phyloP scores from a whole-genome alignment of 23 red algal genomes.

The Pyropia yezoensis region DNA sequence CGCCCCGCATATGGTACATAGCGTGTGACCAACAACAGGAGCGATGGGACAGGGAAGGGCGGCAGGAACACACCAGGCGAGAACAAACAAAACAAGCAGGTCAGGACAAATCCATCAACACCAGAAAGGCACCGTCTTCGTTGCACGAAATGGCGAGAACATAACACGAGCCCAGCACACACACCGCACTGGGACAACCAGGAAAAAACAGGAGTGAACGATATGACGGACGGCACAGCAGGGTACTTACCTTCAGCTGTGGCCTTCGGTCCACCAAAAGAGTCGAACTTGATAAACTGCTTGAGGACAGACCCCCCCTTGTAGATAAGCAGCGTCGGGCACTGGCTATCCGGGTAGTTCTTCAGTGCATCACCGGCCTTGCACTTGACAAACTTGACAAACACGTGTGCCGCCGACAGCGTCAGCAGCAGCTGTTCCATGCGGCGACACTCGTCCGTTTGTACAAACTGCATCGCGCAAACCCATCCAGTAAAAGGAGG shows the following conservation, averaged over 20 bases:
- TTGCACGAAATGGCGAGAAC: too few species aligned
- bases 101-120: too few species aligned
- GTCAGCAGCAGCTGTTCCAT: slow-evolving; percentile 48
- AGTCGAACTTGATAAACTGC: slow-evolving; percentile 46
- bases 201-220: neutral
- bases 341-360: slow-evolving; percentile 72
- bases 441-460: slow-evolving; percentile 44
- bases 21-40: too few species aligned
- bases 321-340: slow-evolving; percentile 74
- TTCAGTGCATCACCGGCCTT: slow-evolving; percentile 67
- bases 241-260: slow-evolving; percentile 19
- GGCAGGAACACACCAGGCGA: too few species aligned
- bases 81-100: too few species aligned
- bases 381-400: slow-evolving; percentile 66
- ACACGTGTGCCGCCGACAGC: slow-evolving; percentile 46
- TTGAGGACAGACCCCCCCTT: slow-evolving; percentile 54
- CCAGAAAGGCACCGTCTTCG: too few species aligned
- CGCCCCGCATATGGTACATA: too few species aligned
- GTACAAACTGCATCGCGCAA: slow-evolving; percentile 26
- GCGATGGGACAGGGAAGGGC: too few species aligned
- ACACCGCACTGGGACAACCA: too few species aligned
- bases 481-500: neutral
- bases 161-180: neutral
- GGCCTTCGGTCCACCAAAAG: slow-evolving; percentile 18
- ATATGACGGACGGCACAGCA: neutral